Base-by-base conservation (phyloP, 257 asterid species). In the Nemophila menziesii region DNA sequence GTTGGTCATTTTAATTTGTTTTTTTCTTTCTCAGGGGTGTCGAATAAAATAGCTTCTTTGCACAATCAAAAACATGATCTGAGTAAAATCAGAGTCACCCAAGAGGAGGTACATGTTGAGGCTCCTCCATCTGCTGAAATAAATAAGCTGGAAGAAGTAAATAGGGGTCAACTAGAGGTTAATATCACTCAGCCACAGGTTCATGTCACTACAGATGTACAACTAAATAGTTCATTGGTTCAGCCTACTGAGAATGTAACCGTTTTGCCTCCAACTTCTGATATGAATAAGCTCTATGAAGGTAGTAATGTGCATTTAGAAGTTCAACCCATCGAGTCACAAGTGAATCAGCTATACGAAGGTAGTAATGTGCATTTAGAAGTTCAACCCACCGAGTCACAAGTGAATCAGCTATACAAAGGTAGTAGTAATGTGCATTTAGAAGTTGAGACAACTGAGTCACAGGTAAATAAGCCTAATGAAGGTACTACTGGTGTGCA, bases 11-110 rank as follows among this genome's bases (percentile, higher is more conserved):
- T 61, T 22, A 58, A 44, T 49, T 61, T 11, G 26, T 38, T 47
- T 68, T 46, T 57, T 49, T 33, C 50, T 45, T 46, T 50, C 48
- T 15, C 68, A 89, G 98, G 85, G 34, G 49, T 73, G 63, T 76
- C 94, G 13, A 43, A 24, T 34, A 81, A 64, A 56, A 67, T 89
- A 73, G 54, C 63, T 41, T 66, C 84, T 61, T 62, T 84, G 68
- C 79, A 73, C 58, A 58, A 68, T 61, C 74, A 55, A 56, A 52
- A 49, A 44, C 51, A 56, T 64, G 86, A 89, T 75, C 61, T 84
- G 63, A 70, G 66, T 54, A 49, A 69, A 42, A 71, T 74, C 54
- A 73, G 27, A 39, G 62, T 84, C 50, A 51, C 57, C 54, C 61
- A 63, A 60, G 65, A 52, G 52, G 80, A 73, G 22, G 63, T 13